These are phyloP conservation scores for Thuidium tamariscinum DNA, from an alignment of 225 moss, liverwort and hornwort species.

Conservation along the genomic window DNA sequence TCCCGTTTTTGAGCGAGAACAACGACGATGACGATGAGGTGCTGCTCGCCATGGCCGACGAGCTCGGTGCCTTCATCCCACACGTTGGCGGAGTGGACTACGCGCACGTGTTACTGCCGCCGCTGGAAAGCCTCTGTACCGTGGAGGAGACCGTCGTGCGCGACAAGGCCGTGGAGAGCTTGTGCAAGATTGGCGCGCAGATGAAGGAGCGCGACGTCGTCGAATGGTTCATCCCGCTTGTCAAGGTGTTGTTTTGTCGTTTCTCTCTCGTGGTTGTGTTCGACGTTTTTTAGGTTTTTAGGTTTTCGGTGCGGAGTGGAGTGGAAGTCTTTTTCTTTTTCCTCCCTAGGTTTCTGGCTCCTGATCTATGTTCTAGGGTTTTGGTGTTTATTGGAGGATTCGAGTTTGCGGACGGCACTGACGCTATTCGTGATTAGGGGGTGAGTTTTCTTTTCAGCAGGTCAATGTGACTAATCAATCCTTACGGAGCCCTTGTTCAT, in stretches of 20 bases:
- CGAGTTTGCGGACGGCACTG: background rate
- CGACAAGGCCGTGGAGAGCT: conserved; percentile 87
- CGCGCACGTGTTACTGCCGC: conserved; percentile 80
- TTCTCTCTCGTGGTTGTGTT: background rate
- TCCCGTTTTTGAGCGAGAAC: conserved; percentile 84
- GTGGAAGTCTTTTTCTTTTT: background rate
- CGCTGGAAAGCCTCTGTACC: conserved; percentile 72
- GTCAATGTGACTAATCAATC: background rate
- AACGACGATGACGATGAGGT: conserved; percentile 98
- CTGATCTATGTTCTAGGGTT: conserved; percentile 22
- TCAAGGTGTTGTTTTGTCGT: conserved; percentile 40
- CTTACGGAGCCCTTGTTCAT: background rate
- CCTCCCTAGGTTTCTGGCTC: background rate
- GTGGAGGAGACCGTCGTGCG: conserved; percentile 98
- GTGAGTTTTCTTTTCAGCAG: background rate
- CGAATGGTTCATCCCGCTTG: conserved; percentile 87
- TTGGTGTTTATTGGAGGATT: background rate
- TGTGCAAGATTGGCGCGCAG: conserved; percentile 89
- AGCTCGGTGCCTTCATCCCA: conserved; percentile 78
- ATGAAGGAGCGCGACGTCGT: conserved; percentile 97
- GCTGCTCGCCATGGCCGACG: conserved; percentile 93
- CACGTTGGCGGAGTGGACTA: conserved; percentile 84
- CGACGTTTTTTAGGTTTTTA: background rate
- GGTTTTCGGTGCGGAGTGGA: background rate
- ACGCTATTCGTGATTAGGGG: background rate